These are phyloP conservation scores for Metarhizium guizhouense DNA, from an alignment of 2,329 filamentous ascomycete genomes.

Conservation along the genomic window DNA sequence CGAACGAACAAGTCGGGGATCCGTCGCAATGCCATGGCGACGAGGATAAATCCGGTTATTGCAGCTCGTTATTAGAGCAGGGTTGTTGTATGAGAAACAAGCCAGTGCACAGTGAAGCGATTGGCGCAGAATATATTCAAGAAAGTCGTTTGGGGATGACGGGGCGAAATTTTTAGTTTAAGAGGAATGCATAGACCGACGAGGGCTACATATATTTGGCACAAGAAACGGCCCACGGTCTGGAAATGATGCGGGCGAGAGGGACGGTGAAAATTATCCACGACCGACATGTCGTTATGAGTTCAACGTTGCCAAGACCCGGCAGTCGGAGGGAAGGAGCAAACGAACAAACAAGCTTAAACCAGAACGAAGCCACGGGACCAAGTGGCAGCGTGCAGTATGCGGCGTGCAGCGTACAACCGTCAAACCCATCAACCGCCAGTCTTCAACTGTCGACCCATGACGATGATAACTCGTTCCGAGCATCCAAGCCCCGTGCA, in stretches of 20 bases:
- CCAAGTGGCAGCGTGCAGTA: neutral
- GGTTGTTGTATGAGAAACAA: neutral
- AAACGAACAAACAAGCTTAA: neutral
- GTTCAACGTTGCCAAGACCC: neutral
- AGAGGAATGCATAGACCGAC: neutral
- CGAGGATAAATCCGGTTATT: neutral
- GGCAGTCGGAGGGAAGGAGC: neutral
- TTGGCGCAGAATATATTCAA: no score
- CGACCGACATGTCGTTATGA: neutral
- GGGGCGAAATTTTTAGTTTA: neutral
- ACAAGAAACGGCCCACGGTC: neutral
- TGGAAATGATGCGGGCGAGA: neutral
- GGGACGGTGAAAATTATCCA: neutral
- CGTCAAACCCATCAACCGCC: no score
- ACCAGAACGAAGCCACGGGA: neutral
- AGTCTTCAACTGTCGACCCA: no score
- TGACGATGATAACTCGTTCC: no score
- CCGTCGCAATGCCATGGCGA: conserved; percentile 2
- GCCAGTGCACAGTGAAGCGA: neutral
- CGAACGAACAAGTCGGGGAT: conserved; percentile 14
- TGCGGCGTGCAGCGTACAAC: no score
- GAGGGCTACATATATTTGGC: neutral
- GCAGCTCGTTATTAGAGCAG: neutral
- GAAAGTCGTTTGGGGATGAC: neutral
- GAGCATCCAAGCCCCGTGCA: no score